These are phyloP conservation scores for Botrytis paeoniae DNA, from an alignment of 2,329 filamentous ascomycete species.

Conservation along the genomic window DNA sequence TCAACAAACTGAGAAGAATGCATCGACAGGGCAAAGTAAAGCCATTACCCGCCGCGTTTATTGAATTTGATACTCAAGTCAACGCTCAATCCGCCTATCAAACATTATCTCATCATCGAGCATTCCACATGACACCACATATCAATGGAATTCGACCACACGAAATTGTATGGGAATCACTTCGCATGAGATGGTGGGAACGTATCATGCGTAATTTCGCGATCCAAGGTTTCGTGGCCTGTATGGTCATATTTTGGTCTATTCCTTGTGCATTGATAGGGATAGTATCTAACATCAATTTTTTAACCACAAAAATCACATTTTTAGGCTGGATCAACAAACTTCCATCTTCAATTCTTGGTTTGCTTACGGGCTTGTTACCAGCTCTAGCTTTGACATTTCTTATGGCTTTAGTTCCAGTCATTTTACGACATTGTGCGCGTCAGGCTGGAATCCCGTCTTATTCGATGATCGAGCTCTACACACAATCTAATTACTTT, in stretches of 20 bases:
- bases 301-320: conserved; percentile 48
- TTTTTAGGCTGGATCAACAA: conserved; percentile 58
- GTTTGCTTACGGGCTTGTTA: conserved; percentile 60
- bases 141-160: conserved; percentile 59
- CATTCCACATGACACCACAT: conserved; percentile 61
- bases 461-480: conserved; percentile 57
- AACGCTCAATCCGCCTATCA: conserved; percentile 65
- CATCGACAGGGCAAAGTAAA: conserved; percentile 48
- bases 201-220: conserved; percentile 53
- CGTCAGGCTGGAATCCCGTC: conserved; percentile 58
- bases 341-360: conserved; percentile 53
- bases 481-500: conserved; percentile 63
- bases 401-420: conserved; percentile 59
- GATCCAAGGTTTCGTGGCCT: conserved; percentile 51
- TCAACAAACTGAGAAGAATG: conserved; percentile 36
- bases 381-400: conserved; percentile 58
- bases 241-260: conserved; percentile 65
- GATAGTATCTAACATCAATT: conserved; percentile 61
- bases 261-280: conserved; percentile 65
- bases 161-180: conserved; percentile 65
- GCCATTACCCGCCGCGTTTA: conserved; percentile 59
- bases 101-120: conserved; percentile 60
- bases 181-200: conserved; percentile 62
- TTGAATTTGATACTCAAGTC: conserved; percentile 60
- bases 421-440: conserved; percentile 59